phyloP scores from a whole-genome alignment of 768 basidiomycete species.

The Amanita muscaria region DNA sequence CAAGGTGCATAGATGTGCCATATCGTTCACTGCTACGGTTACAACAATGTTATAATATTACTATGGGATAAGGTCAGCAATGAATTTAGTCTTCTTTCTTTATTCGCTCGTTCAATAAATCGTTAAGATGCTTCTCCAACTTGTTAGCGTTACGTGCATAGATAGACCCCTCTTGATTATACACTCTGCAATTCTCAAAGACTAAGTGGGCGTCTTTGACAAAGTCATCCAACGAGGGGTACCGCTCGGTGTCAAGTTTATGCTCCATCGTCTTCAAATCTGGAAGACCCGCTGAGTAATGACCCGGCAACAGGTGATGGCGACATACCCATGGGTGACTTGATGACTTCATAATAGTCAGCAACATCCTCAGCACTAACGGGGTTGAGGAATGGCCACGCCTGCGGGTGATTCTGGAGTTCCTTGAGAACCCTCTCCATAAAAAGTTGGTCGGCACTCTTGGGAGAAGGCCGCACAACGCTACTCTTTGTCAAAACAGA shows the following conservation, averaged over 20 bases:
- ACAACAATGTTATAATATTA: background rate
- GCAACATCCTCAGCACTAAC: conserved; percentile 72
- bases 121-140: conserved; percentile 71
- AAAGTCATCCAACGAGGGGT: conserved; percentile 65
- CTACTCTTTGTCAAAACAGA: conserved; percentile 15
- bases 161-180: conserved; percentile 74
- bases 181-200: conserved; percentile 81
- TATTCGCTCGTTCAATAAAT: conserved; percentile 31
- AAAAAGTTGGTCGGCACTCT: conserved; percentile 48
- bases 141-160: conserved; percentile 82
- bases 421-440: conserved; percentile 78
- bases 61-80: background rate
- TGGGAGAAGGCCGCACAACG: conserved; percentile 25
- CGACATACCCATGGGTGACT: conserved; percentile 82
- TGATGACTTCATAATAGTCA: conserved; percentile 88
- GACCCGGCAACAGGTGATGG: background rate
- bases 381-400: conserved; percentile 85
- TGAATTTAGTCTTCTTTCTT: conserved; percentile 18
- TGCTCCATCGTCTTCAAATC: conserved; percentile 83
- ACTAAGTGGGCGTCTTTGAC: conserved; percentile 74
- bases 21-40: background rate
- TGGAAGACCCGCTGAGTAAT: conserved; percentile 21
- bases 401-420: conserved; percentile 63
- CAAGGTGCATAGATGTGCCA: no score
- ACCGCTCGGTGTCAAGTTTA: conserved; percentile 86